These are phyloP conservation scores for Blastocystis sp. DNA, from an alignment of 352 stramenopile genomes.

Conservation along the genomic window DNA sequence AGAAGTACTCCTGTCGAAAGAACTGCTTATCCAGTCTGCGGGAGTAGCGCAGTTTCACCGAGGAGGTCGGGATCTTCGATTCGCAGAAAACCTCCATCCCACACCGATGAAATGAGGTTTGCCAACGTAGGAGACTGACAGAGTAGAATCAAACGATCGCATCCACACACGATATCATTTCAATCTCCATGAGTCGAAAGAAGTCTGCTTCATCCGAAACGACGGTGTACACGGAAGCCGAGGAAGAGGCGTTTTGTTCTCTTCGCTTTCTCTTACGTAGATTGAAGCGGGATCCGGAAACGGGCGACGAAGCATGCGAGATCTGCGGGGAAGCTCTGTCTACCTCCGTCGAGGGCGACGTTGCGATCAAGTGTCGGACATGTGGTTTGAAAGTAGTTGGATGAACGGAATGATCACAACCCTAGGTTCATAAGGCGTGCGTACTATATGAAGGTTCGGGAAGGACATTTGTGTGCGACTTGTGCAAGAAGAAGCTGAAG, in stretches of 20 bases:
- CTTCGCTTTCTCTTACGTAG: not conserved
- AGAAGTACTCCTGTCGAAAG: slow-evolving; percentile 36
- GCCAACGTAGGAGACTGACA: too few species aligned
- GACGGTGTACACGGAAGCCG: not conserved
- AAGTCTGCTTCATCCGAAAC: not conserved
- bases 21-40: not conserved
- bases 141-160: too few species aligned
- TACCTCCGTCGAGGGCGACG: not conserved
- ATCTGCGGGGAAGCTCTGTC: not conserved
- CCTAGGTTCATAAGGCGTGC: slow-evolving; percentile 41
- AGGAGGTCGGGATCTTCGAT: not conserved
- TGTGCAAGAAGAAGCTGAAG: slow-evolving; percentile 33
- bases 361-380: not conserved
- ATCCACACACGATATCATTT: not conserved
- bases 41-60: slow-evolving; percentile 2
- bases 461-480: slow-evolving; percentile 37
- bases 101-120: too few species aligned
- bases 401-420: not conserved
- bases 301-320: not conserved
- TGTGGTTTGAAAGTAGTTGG: slow-evolving; percentile 18
- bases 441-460: slow-evolving; percentile 3
- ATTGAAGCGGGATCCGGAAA: not conserved
- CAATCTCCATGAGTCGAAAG: not conserved
- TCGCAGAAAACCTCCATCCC: not conserved
- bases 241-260: not conserved